A percentile compares a stretch with the other conserved stretches of the same genome.
These are phyloP conservation scores for Scheffersomyces illinoinensis DNA, from an alignment of 1,139 yeast species.

Conservation along the genomic window DNA sequence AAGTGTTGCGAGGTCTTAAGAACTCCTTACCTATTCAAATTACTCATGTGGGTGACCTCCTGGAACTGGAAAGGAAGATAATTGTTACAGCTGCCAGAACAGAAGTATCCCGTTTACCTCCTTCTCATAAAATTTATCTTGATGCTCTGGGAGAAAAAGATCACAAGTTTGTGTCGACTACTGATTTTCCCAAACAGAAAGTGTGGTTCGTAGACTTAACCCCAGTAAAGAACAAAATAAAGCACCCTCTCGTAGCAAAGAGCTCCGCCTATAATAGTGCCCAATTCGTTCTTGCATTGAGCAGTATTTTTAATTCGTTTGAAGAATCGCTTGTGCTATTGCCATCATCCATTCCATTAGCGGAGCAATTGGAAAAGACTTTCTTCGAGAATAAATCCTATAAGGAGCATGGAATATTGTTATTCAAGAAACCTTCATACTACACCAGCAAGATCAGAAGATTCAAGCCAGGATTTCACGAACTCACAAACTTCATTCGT, in stretches of 20 bases:
- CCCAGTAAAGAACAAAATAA: slow-evolving; percentile 12
- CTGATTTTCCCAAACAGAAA: slow-evolving; percentile 26
- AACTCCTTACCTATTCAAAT: slow-evolving; percentile 35
- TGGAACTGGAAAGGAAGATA: slow-evolving; percentile 16
- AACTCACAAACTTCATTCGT: slow-evolving; percentile 27
- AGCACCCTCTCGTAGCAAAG: slow-evolving; percentile 15
- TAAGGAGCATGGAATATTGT: slow-evolving; percentile 22
- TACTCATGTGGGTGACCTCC: slow-evolving; percentile 16
- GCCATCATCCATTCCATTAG: slow-evolving; percentile 29
- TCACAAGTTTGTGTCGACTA: slow-evolving; percentile 2
- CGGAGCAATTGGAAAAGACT: slow-evolving; percentile 12
- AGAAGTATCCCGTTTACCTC: slow-evolving; percentile 8
- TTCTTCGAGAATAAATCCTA: slow-evolving; percentile 21
- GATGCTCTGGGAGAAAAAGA: not conserved
- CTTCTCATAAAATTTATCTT: not conserved
- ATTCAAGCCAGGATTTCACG: slow-evolving; percentile 32
- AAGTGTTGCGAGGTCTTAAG: slow-evolving; percentile 26
- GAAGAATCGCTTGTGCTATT: slow-evolving; percentile 29
- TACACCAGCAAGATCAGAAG: slow-evolving; percentile 22
- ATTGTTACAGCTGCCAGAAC: slow-evolving; percentile 23
- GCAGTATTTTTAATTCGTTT: slow-evolving; percentile 33
- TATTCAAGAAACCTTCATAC: slow-evolving; percentile 26
- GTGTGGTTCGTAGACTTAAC: slow-evolving; percentile 30
- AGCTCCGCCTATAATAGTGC: slow-evolving; percentile 13
- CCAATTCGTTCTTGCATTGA: slow-evolving; percentile 20